phyloP scores from a whole-genome alignment of 164 flowering plant species.

The Hamamelis virginiana region DNA sequence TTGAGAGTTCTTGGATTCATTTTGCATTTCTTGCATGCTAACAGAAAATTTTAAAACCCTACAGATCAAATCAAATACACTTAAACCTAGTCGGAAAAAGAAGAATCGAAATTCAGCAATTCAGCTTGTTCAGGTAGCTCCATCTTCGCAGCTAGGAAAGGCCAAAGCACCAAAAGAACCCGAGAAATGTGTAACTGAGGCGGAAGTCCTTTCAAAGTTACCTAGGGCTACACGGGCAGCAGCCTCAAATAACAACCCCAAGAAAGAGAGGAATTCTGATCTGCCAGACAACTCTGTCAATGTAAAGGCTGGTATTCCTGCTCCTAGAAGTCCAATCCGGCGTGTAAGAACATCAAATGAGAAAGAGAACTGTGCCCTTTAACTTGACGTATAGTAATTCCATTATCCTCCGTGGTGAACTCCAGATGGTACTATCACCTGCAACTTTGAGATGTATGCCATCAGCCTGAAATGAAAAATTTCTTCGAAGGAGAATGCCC shows the following conservation, averaged over 20 bases:
- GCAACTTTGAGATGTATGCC: too few species aligned
- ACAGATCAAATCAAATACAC: slow-evolving; percentile 51
- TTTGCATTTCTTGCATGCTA: not conserved
- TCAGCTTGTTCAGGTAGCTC: slow-evolving; percentile 41
- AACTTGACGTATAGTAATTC: too few species aligned
- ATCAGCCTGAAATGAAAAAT: too few species aligned
- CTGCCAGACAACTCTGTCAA: too few species aligned
- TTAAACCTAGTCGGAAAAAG: slow-evolving; percentile 45
- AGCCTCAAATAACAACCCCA: slow-evolving; percentile 14
- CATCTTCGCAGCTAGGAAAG: slow-evolving; percentile 27
- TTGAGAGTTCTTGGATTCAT: too few species aligned
- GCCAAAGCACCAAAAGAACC: slow-evolving; percentile 9
- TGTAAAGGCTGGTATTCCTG: too few species aligned
- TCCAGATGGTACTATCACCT: not conserved
- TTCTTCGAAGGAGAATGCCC: too few species aligned
- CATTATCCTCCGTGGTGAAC: not conserved
- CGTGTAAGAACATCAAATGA: too few species aligned
- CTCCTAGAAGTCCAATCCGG: too few species aligned
- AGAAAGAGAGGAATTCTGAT: too few species aligned
- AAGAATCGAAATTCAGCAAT: slow-evolving; percentile 49
- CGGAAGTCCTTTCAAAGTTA: slow-evolving; percentile 35
- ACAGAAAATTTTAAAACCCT: not conserved
- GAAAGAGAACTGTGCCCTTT: too few species aligned
- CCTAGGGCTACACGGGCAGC: slow-evolving; percentile 50
- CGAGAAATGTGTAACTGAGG: slow-evolving; percentile 18